Evolutionary conservation across 495 filamentous ascomycete genomes (phyloP), one percentile per base, ranked within the genome.

Genomic region (Podospora pseudoanserina): DNA sequence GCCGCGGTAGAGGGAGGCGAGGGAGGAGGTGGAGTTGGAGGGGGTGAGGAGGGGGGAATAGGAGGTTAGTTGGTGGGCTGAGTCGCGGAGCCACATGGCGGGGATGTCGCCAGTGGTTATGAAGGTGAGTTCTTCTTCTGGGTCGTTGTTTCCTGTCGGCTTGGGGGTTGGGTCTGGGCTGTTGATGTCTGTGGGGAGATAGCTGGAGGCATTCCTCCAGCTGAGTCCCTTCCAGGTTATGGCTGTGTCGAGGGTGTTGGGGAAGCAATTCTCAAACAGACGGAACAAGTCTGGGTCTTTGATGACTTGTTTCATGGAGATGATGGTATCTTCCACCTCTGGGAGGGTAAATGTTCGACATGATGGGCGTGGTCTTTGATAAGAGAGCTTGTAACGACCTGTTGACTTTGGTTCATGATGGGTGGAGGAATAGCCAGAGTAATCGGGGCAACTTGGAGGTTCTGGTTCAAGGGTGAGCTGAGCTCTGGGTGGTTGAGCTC

Each of bases 21-120:
- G 72, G 2, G 82, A 85, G 63, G 84, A 68, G 7, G 77, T 68
- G 30, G 76, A 76, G n/a, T 74, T 67, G 63, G 79, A 78, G 11
- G 85, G 78, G 20, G 80, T 80, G 4, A 90, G 76, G 2, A 90
- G 68, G 0, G 85, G 77, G 32, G 86, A 80, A 74, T 91, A 91
- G 39, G 83, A 85, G 65, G 87, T 84, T 71, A 91, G 77, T 72
- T 91, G 88, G 74, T 90, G 90, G 39, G 88, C 84, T 26, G 83
- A 87, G 72, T 90, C 89, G 27, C 89, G 83, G 60, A 91, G 79
- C 89, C 89, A 91, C 87, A 90, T 89, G 63, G 88, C 88, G 73
- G 87, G 80, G 77, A 97, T 96, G 76, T 97, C 92, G 39, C 80
- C 81, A 1, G 80, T 84, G 55, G 78, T 79, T 65, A 84, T 66